phyloP scores from a whole-genome alignment of 2,329 filamentous ascomycete genomes.

The Stagonosporopsis rhizophila region DNA sequence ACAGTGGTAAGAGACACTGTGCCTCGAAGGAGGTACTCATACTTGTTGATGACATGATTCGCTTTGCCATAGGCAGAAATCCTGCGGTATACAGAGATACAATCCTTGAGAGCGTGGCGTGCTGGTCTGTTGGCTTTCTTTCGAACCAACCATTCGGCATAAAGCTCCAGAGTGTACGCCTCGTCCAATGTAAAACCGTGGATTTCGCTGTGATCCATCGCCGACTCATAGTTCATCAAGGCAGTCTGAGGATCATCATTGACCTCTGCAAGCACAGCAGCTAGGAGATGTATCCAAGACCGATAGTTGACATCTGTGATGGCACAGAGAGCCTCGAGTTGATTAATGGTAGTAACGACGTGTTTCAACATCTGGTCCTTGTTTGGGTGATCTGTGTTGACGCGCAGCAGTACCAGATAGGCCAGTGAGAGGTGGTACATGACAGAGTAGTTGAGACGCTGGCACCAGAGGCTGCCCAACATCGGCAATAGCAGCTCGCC shows the following conservation, averaged over 20 bases:
- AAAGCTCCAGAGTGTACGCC: constrained; percentile 74
- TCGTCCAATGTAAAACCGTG: constrained; percentile 74
- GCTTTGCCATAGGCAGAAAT: constrained; percentile 74
- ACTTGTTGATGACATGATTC: constrained; percentile 70
- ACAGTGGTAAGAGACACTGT: constrained; percentile 65
- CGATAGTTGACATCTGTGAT: constrained; percentile 75
- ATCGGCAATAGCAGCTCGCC: constrained; percentile 52
- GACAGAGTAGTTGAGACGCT: constrained; percentile 52
- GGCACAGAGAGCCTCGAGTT: constrained; percentile 69
- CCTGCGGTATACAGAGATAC: constrained; percentile 71
- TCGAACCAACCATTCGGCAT: constrained; percentile 74
- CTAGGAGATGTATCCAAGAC: constrained; percentile 71
- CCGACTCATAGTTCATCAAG: constrained; percentile 71
- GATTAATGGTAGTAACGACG: constrained; percentile 63
- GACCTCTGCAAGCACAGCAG: constrained; percentile 73
- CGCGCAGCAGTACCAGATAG: constrained; percentile 50
- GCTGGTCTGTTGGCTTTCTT: constrained; percentile 71
- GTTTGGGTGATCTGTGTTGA: constrained; percentile 47
- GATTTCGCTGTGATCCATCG: constrained; percentile 74
- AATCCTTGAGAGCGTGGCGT: constrained; percentile 71
- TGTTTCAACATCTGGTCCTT: constrained; percentile 60
- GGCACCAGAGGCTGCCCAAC: constrained; percentile 54
- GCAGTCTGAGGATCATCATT: constrained; percentile 60
- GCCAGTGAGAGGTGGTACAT: constrained; percentile 54
- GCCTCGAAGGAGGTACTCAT: constrained; percentile 70